These are phyloP conservation scores for Stephanodiscus minutulus DNA, from an alignment of 108 stramenopile genomes.

Conservation along the genomic window DNA sequence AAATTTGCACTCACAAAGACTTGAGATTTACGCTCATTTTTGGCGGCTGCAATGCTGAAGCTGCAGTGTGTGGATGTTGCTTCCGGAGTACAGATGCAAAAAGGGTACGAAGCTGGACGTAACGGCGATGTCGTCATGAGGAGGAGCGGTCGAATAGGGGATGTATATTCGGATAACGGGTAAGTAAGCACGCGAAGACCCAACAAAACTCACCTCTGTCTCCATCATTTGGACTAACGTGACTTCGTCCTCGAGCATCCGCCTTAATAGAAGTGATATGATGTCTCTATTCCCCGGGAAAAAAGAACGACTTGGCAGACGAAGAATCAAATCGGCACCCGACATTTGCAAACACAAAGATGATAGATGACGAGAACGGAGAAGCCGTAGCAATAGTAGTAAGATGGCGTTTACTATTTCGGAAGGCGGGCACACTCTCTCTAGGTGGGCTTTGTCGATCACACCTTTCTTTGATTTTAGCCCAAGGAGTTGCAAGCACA, in stretches of 20 bases:
- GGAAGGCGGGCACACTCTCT: slow-evolving; percentile 51
- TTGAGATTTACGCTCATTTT: slow-evolving; percentile 24
- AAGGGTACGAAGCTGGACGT: slow-evolving; percentile 69
- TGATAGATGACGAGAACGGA: slow-evolving; percentile 68
- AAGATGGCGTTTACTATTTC: slow-evolving; percentile 52
- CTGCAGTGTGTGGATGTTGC: slow-evolving; percentile 39
- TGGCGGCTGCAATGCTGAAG: slow-evolving; percentile 22
- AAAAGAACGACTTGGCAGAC: slow-evolving; percentile 56
- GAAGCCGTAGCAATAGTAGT: slow-evolving; percentile 72
- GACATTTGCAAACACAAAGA: slow-evolving; percentile 65
- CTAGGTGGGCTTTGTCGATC: slow-evolving; percentile 22
- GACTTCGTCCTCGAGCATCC: slow-evolving; percentile 85
- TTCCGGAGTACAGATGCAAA: slow-evolving; percentile 62
- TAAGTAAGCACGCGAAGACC: no score
- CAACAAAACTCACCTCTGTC: no score
- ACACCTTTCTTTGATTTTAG: slow-evolving; percentile 29
- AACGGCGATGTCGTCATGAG: no score
- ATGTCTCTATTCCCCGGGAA: slow-evolving; percentile 78
- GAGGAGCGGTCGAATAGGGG: no score
- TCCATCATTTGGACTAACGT: slow-evolving; percentile 91
- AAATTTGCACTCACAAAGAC: neutral
- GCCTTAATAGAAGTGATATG: slow-evolving; percentile 73
- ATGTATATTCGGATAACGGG: no score
- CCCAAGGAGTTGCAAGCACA: slow-evolving; percentile 73
- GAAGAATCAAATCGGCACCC: slow-evolving; percentile 74